Conservation (phyloP, 805 yeast genomes). For the Danielia reshetovae region DNA sequence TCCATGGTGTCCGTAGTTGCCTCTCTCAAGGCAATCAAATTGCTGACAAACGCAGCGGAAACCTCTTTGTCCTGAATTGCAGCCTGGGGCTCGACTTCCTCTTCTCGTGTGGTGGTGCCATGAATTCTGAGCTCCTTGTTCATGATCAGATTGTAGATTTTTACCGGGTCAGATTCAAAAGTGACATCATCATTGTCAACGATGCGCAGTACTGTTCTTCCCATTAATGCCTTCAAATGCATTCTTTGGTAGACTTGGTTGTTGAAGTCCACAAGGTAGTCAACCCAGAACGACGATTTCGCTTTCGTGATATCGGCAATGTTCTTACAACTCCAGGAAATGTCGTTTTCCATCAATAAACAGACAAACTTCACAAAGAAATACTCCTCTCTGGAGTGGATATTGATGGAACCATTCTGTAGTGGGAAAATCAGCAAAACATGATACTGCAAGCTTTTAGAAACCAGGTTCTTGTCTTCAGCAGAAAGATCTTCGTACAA, state of each 20-base stretch:
- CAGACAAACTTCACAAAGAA: constrained; percentile 59
- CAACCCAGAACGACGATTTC: constrained; percentile 41
- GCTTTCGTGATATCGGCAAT: constrained; percentile 39
- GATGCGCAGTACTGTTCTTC: constrained; percentile 34
- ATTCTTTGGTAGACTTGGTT: constrained; percentile 48
- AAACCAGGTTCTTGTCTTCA: constrained; percentile 9
- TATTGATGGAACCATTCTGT: constrained; percentile 23
- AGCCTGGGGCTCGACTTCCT: constrained; percentile 46
- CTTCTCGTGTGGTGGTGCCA: constrained; percentile 33
- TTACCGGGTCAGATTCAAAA: constrained; percentile 77
- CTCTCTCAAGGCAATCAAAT: constrained; percentile 73
- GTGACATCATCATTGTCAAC: constrained; percentile 50
- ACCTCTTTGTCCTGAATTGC: constrained; percentile 84
- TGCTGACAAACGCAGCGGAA: constrained; percentile 62
- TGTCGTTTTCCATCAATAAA: constrained; percentile 40
- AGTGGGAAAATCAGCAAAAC: constrained; percentile 30
- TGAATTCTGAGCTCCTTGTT: constrained; percentile 32
- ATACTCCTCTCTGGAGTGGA: constrained; percentile 64
- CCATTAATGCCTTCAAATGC: constrained; percentile 37
- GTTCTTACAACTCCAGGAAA: constrained; percentile 23
- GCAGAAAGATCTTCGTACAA: constrained; percentile 39
- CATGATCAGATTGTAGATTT: constrained; percentile 44
- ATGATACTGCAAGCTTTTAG: constrained; percentile 20
- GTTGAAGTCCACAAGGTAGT: constrained; percentile 39
- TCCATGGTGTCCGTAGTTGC: constrained; percentile 58